A percentile compares a stretch with the other conserved stretches of the same genome.
Evolutionary conservation across 768 basidiomycete species (phyloP).

Genomic region (Lyophyllum semitale): DNA sequence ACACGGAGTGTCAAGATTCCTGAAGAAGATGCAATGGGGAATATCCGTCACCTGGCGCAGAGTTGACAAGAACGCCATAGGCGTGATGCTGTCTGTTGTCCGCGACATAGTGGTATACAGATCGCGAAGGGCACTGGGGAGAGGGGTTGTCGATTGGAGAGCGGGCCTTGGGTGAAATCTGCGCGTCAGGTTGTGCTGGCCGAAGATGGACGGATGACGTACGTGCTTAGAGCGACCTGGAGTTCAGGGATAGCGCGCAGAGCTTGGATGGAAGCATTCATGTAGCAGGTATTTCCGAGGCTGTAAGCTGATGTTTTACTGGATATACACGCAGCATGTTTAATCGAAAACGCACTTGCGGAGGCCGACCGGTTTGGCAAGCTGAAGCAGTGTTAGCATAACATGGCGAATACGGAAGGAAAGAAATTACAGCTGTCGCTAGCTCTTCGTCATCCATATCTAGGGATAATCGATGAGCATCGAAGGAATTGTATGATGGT

Average conservation of each 20-base stretch:
- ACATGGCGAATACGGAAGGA: not conserved
- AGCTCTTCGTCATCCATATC: slow-evolving; percentile 87
- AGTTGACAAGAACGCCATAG: slow-evolving; percentile 63
- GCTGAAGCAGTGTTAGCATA: slow-evolving; percentile 39
- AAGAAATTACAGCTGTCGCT: slow-evolving; percentile 68
- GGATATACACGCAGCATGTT: not conserved
- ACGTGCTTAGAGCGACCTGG: slow-evolving; percentile 67
- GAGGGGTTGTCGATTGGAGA: slow-evolving; percentile 40
- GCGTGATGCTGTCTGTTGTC: slow-evolving; percentile 77
- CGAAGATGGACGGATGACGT: slow-evolving; percentile 22
- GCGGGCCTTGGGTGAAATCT: slow-evolving; percentile 27
- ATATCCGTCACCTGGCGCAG: slow-evolving; percentile 53
- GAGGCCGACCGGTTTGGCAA: slow-evolving; percentile 80
- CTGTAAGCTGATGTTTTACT: slow-evolving; percentile 27
- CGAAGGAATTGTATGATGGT: not conserved
- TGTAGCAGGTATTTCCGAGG: slow-evolving; percentile 96
- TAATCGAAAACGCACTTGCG: slow-evolving; percentile 53
- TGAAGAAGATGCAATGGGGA: not conserved
- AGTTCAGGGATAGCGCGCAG: slow-evolving; percentile 91
- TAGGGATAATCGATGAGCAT: slow-evolving; percentile 20
- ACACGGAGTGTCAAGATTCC: not conserved
- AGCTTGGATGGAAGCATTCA: slow-evolving; percentile 95
- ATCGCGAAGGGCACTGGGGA: slow-evolving; percentile 59
- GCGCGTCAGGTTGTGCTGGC: not conserved
- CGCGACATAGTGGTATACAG: slow-evolving; percentile 73